Percentiles rank a stretch among this genome's conserved stretches.
These are phyloP conservation scores for Puccinia triticina DNA, from an alignment of 1,284 basidiomycete species.

Conservation along the genomic window DNA sequence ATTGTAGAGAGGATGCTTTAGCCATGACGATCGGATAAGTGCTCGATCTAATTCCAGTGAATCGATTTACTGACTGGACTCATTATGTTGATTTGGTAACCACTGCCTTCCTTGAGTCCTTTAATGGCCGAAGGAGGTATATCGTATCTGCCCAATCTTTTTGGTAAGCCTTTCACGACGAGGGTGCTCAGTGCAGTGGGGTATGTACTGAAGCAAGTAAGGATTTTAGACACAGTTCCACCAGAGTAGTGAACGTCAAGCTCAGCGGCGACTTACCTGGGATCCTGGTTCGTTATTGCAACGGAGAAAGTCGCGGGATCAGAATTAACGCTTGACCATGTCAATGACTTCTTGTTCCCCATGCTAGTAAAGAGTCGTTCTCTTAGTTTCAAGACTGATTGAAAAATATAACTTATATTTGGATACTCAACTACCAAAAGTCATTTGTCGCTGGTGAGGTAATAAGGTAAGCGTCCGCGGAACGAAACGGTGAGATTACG, in stretches of 20 bases:
- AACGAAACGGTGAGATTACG: not conserved
- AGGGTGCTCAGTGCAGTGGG: slow-evolving; percentile 22
- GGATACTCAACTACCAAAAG: slow-evolving; percentile 44
- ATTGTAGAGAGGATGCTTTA: not conserved
- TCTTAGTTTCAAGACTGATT: not conserved
- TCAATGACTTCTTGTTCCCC: slow-evolving; percentile 11
- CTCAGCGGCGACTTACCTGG: slow-evolving; percentile 14
- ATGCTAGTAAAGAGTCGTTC: not conserved
- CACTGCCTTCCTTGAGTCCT: slow-evolving; percentile 32
- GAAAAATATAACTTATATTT: not conserved
- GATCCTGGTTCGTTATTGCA: slow-evolving; percentile 32
- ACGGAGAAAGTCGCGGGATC: slow-evolving; percentile 23
- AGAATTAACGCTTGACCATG: slow-evolving; percentile 28
- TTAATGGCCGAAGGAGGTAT: slow-evolving; percentile 19
- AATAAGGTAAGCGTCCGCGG: slow-evolving; percentile 1
- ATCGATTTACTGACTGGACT: not conserved
- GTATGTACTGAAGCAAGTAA: slow-evolving; percentile 26
- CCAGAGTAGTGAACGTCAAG: not conserved
- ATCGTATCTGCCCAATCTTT: not conserved
- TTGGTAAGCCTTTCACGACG: slow-evolving; percentile 3
- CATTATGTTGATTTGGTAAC: slow-evolving; percentile 44
- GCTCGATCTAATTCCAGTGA: not conserved
- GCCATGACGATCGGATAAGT: not conserved
- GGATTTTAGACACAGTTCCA: not conserved
- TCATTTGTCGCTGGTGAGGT: slow-evolving; percentile 30